Evolutionary conservation across 192 early-diverging fungal species (phyloP), one percentile per base, ranked within the genome.

Genomic region (Backusella psychrophila): DNA sequence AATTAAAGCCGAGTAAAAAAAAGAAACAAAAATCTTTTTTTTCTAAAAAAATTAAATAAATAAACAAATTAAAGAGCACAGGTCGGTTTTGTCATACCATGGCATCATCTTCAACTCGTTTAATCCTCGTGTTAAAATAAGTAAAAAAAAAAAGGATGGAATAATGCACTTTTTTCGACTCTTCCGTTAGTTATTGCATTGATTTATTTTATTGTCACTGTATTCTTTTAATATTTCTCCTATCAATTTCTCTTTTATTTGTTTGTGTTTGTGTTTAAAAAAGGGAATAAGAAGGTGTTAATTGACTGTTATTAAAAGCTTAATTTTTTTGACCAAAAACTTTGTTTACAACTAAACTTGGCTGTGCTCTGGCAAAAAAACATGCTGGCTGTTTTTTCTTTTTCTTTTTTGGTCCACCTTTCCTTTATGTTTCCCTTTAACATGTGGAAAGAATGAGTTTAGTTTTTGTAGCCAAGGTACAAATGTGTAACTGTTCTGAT

Each of bases 51-150:
- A 49, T n/a, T 49, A 49, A 49, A 59, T 59, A 59, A 59, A 56
- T 56, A 56, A 56, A 26, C 8, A 59, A 59, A 59, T 59, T 26
- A 59, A 21, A 59, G 56, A 59, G 9, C 56, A 63, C 56, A 63
- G 23, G 56, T 63, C 56, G 3, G 12, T 23, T 26, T 59, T 59
- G 56, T 59, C 56, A 59, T 59, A 59, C 56, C 21, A 26, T 59
- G 23, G 56, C 56, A 59, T 59, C 23, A 59, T 59, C 56, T 26
- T 59, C 23, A 59, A 21, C 53, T 59, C 53, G 23, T 59, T 59
- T 26, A 59, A 59, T 59, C 53, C 53, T 59, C 53, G 53, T 59
- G 53, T 59, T 59, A 59, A 59, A 59, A 59, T 23, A 59, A 59
- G 21, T 23, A 59, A 59, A 59, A 59, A 56, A 56, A 21, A 59